Evolutionary conservation across 2,329 filamentous ascomycete species (phyloP).

Genomic region (Arachnomyces sp.): DNA sequence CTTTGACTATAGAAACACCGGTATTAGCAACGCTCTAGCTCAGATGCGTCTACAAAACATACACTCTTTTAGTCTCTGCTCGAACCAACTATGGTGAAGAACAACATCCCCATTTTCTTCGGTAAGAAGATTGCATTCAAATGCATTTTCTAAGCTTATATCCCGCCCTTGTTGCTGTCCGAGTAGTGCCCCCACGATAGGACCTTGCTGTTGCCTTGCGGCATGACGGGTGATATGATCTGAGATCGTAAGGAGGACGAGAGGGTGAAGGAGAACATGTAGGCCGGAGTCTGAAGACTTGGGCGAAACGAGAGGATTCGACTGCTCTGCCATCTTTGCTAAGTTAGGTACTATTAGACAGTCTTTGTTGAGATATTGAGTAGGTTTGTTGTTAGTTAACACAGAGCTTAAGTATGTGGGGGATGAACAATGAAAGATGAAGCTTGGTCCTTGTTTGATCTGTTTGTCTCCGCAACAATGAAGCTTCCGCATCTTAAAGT

Average conservation of each 20-base stretch:
- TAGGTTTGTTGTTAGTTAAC: neutral
- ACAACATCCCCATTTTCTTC: slow-evolving; percentile 50
- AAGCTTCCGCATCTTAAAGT: slow-evolving; percentile 22
- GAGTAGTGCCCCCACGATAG: slow-evolving; percentile 78
- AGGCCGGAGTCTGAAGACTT: slow-evolving; percentile 67
- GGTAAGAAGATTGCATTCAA: slow-evolving; percentile 62
- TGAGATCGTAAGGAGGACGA: slow-evolving; percentile 91
- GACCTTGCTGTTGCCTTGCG: slow-evolving; percentile 64
- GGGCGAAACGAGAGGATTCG: slow-evolving; percentile 56
- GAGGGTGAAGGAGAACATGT: slow-evolving; percentile 78
- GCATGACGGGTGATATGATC: slow-evolving; percentile 93
- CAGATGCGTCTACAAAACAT: slow-evolving; percentile 28
- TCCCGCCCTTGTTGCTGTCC: slow-evolving; percentile 86
- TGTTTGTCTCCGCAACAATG: slow-evolving; percentile 4
- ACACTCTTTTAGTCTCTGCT: slow-evolving; percentile 77
- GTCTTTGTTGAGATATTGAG: too few relatives aligned
- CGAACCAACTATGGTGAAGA: slow-evolving; percentile 66
- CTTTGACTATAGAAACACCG: slow-evolving; percentile 57
- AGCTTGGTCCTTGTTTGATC: slow-evolving; percentile 1
- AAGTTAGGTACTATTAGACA: slow-evolving; percentile 3
- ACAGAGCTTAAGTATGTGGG: neutral
- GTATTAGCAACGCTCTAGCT: slow-evolving; percentile 7
- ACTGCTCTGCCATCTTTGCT: slow-evolving; percentile 42
- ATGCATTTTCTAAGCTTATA: slow-evolving; percentile 87
- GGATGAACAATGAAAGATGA: neutral